Base-by-base conservation (phyloP, 805 yeast species). In the Ogataea saltuana region DNA sequence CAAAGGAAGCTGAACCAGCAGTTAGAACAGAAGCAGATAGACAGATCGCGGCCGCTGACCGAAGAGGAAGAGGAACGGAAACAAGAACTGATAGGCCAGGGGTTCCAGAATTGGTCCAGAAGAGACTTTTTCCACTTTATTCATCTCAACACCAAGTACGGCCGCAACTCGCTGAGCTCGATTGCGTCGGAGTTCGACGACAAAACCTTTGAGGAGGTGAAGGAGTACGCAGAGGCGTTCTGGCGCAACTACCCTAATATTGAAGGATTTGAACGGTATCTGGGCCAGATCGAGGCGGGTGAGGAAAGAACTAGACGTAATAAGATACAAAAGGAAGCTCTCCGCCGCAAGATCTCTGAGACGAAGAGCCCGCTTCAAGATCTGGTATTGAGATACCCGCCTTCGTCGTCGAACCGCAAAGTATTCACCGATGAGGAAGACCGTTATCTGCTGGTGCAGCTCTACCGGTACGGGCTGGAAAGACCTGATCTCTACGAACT, bases 391-490 rank as follows among this genome's bases (percentile, higher is more conserved):
- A 79, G 80, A 50, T 76, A 74, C 49, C 95, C 95, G 3, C 88
- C 93, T 6, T 40, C 55, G 11, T 45, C 51, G 4, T 71, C 85
- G 7, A 70, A 76, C 28, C 78, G 80, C 59, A 80, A 83, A 56
- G 76, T 84, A 2, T 93, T 80, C 64, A 79, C 87, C 22, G 95
- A 87, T 38, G 96, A 86, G 48, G 97, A 93, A 61, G 99, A 93
- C 64, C 72, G 97, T 54, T 93, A 86, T 63, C 67, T 93, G 53
- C 68, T 93, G 45, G 78, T 89, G 12, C 90, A 86, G 69, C 67
- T 88, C 58, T 83, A 85, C 68, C 73, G 84, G 47, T 80, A 78
- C 59, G 99, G 99, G 0, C 63, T 90, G 25, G 96, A 88, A 53
- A 72, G 83, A 18, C 82, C 81, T 11, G 88, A 86, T 56, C 68